phyloP scores from a whole-genome alignment of 2,329 filamentous ascomycete genomes.

The Nemania sp. region DNA sequence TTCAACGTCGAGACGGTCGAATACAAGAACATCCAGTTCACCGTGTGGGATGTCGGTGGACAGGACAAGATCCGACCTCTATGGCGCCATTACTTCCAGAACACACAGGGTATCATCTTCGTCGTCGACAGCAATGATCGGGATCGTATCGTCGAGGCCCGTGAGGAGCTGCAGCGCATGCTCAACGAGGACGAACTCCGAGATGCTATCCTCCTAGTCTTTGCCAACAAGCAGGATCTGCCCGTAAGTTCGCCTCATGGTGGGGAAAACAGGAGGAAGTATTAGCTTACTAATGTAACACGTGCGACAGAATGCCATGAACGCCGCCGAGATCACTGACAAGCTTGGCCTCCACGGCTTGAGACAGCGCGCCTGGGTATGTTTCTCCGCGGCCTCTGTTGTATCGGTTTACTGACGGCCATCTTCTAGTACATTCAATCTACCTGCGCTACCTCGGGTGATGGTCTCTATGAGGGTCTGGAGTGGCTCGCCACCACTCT shows the following conservation, averaged over 20 bases:
- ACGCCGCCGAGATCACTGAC: conserved; percentile 99
- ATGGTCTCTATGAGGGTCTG: conserved; percentile 99
- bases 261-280: conserved; percentile 35
- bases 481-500: conserved; percentile 87
- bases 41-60: conserved; percentile 99
- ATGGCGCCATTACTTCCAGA: conserved; percentile 99
- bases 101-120: conserved; percentile 99
- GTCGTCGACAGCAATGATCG: conserved; percentile 99
- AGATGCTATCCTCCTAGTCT: conserved; percentile 94
- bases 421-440: conserved; percentile 92
- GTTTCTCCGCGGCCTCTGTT: conserved; percentile 43
- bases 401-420: conserved; percentile 21
- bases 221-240: conserved; percentile 99
- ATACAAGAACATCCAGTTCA: conserved; percentile 99
- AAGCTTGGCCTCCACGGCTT: conserved; percentile 99
- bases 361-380: conserved; percentile 98
- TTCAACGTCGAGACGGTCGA: conserved; percentile 99
- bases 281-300: conserved; percentile 28
- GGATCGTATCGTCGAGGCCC: conserved; percentile 95
- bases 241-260: conserved; percentile 66
- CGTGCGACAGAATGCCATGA: conserved; percentile 86
- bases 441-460: conserved; percentile 97
- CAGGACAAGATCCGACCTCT: conserved; percentile 99
- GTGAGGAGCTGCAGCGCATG: conserved; percentile 96
- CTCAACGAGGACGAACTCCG: conserved; percentile 98